Percentiles rank a stretch among this genome's conserved stretches.
phyloP scores from a whole-genome alignment of 2,329 filamentous ascomycete genomes.

The Colletotrichum eleusines region DNA sequence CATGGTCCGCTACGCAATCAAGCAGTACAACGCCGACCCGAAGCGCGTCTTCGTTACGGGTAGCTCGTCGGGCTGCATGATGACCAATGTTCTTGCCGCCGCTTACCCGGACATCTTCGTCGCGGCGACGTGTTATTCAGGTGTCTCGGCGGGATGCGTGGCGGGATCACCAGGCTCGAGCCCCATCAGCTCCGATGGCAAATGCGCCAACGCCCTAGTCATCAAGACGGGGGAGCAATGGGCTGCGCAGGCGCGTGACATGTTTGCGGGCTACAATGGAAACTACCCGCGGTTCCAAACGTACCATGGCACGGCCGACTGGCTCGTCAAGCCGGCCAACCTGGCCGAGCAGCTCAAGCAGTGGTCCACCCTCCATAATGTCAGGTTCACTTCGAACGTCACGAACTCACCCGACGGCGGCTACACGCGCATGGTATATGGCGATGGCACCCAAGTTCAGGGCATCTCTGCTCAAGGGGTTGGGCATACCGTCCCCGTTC shows the following conservation, averaged over 20 bases:
- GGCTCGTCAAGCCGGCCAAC: slow-evolving; percentile 52
- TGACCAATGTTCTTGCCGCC: slow-evolving; percentile 52
- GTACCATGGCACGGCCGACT: slow-evolving; percentile 51
- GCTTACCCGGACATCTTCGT: slow-evolving; percentile 52
- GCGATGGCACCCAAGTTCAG: slow-evolving; percentile 50
- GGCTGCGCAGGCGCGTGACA: slow-evolving; percentile 55
- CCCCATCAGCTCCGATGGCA: slow-evolving; percentile 46
- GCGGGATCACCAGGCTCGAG: slow-evolving; percentile 43
- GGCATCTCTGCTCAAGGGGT: slow-evolving; percentile 49
- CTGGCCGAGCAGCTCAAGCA: slow-evolving; percentile 43
- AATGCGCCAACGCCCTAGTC: slow-evolving; percentile 57
- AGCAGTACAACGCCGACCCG: slow-evolving; percentile 58
- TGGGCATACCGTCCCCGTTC: slow-evolving; percentile 49
- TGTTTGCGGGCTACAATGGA: slow-evolving; percentile 50
- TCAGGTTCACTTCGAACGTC: slow-evolving; percentile 45
- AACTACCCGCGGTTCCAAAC: slow-evolving; percentile 48
- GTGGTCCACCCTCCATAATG: slow-evolving; percentile 42
- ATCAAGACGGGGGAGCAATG: slow-evolving; percentile 56
- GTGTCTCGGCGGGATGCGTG: slow-evolving; percentile 51
- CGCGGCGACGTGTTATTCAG: slow-evolving; percentile 50
- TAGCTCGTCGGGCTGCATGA: slow-evolving; percentile 50
- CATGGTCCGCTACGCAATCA: slow-evolving; percentile 63
- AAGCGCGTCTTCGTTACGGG: slow-evolving; percentile 61
- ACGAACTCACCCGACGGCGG: slow-evolving; percentile 46
- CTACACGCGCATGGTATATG: slow-evolving; percentile 51